phyloP scores from a whole-genome alignment of 495 filamentous ascomycete species.

The Penicillium salamii region DNA sequence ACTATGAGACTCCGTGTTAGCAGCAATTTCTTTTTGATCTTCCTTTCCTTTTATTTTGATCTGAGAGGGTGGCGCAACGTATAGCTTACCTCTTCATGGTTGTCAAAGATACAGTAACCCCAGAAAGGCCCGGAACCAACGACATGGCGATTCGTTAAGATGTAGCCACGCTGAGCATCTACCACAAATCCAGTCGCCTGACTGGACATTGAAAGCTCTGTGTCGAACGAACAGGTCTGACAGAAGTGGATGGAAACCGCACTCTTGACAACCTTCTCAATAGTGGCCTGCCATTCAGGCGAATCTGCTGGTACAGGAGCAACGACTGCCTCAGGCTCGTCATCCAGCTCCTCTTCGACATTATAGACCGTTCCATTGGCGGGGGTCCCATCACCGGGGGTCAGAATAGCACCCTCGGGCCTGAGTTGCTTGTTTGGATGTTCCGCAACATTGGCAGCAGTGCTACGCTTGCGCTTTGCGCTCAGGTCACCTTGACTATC shows the following conservation, averaged over 20 bases:
- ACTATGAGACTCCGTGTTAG: too few relatives aligned
- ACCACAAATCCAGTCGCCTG: conserved; percentile 98
- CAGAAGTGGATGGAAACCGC: conserved; percentile 99
- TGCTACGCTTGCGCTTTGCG: conserved; percentile 61
- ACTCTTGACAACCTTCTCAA: conserved; percentile 86
- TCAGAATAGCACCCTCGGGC: conserved; percentile 41
- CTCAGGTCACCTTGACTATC: conserved; percentile 49
- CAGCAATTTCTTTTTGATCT: neutral
- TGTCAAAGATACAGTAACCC: conserved; percentile 97
- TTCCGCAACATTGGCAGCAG: conserved; percentile 45
- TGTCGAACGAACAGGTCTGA: conserved; percentile 97
- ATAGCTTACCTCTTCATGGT: conserved; percentile 80
- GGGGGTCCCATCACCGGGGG: conserved; percentile 43
- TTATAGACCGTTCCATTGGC: conserved; percentile 49
- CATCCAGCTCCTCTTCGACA: conserved; percentile 44
- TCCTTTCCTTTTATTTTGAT: neutral
- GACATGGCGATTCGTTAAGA: conserved; percentile 88
- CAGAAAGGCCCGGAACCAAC: conserved; percentile 97
- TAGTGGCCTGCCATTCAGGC: conserved; percentile 94
- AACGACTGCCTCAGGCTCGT: conserved; percentile 39
- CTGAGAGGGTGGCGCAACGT: too few relatives aligned
- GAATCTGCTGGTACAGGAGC: conserved; percentile 67
- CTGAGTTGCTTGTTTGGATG: conserved; percentile 57
- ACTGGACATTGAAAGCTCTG: conserved; percentile 85
- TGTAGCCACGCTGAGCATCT: conserved; percentile 90